Percentiles rank a stretch among this genome's conserved stretches.
Conservation (phyloP, 305 asterid genomes). For the Rubia occidens region DNA sequence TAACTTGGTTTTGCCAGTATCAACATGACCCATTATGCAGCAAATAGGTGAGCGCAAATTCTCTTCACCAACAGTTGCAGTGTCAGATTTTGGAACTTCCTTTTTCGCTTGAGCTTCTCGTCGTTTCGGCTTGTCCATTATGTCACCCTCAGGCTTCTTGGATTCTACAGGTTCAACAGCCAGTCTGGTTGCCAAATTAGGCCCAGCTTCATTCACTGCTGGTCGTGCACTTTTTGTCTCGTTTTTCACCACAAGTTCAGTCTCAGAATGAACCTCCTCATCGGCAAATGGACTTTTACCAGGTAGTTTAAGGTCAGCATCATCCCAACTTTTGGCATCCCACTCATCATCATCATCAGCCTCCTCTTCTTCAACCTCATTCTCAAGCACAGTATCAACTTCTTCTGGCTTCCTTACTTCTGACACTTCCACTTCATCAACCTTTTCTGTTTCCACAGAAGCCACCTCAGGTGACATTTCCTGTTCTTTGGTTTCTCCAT, state of each 20-base stretch:
- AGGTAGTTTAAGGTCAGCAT: conserved; percentile 79
- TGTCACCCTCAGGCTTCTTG: conserved; percentile 31
- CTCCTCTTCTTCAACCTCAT: conserved; percentile 48
- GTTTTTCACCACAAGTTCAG: conserved; percentile 46
- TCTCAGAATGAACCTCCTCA: conserved; percentile 83
- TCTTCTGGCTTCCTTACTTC: conserved; percentile 34
- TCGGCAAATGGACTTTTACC: conserved; percentile 80
- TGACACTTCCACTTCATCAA: conserved; percentile 35
- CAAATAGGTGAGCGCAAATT: conserved; percentile 93
- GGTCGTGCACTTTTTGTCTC: conserved; percentile 39
- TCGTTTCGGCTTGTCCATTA: conserved; percentile 24
- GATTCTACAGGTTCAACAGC: conserved; percentile 23
- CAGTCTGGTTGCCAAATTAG: conserved; percentile 30
- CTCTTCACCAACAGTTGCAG: conserved; percentile 35
- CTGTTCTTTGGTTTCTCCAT: conserved; percentile 32
- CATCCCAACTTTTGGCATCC: conserved; percentile 99
- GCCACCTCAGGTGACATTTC: conserved; percentile 36
- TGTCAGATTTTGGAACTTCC: conserved; percentile 24
- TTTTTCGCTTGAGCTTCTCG: conserved; percentile 11
- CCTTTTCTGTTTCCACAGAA: conserved; percentile 36
- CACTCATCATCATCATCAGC: conserved; percentile 82
- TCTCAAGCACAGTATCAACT: conserved; percentile 46
- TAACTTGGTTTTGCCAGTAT: conserved; percentile 94
- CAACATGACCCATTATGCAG: conserved; percentile 99
- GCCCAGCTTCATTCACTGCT: conserved; percentile 29